These are phyloP conservation scores for Herpetomonas samuelpessoai DNA, from an alignment of 208 protist genomes.

Conservation along the genomic window DNA sequence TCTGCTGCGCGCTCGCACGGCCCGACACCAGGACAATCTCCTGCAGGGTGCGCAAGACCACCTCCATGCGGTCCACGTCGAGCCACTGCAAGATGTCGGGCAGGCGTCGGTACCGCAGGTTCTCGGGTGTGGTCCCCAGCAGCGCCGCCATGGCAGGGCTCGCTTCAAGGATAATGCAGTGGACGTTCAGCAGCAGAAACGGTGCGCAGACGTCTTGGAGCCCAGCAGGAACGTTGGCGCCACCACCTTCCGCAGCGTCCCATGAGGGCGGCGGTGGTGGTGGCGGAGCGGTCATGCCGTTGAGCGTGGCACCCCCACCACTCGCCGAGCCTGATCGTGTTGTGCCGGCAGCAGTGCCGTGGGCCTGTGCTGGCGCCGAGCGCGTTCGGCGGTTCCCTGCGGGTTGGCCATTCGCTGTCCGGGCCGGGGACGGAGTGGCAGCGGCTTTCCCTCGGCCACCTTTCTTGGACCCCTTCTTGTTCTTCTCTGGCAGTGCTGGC, in stretches of 20 bases:
- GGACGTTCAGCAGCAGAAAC: slow-evolving; percentile 31
- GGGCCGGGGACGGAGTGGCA: no score
- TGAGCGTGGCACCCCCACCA: no score
- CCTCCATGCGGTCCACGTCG: slow-evolving; percentile 38
- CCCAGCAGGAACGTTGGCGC: background rate
- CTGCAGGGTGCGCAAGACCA: slow-evolving; percentile 7
- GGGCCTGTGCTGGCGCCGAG: no score
- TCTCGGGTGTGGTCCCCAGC: slow-evolving; percentile 30
- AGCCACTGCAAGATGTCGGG: slow-evolving; percentile 40
- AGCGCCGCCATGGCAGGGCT: slow-evolving; percentile 39
- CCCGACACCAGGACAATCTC: slow-evolving; percentile 4
- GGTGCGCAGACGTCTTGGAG: slow-evolving; percentile 35
- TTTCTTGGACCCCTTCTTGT: no score
- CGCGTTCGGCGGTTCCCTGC: no score
- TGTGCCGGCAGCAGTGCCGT: no score
- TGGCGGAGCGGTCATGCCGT: no score
- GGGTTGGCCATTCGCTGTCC: no score
- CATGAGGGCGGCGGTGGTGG: background rate
- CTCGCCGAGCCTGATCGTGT: no score
- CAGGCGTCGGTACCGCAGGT: slow-evolving; percentile 33
- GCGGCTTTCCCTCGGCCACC: no score
- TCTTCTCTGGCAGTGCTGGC: no score
- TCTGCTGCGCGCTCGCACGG: no score
- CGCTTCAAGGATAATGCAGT: slow-evolving; percentile 45
- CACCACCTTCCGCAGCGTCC: background rate